Base-by-base conservation (phyloP, 2,329 filamentous ascomycete genomes). In the Neofusicoccum parvum region DNA sequence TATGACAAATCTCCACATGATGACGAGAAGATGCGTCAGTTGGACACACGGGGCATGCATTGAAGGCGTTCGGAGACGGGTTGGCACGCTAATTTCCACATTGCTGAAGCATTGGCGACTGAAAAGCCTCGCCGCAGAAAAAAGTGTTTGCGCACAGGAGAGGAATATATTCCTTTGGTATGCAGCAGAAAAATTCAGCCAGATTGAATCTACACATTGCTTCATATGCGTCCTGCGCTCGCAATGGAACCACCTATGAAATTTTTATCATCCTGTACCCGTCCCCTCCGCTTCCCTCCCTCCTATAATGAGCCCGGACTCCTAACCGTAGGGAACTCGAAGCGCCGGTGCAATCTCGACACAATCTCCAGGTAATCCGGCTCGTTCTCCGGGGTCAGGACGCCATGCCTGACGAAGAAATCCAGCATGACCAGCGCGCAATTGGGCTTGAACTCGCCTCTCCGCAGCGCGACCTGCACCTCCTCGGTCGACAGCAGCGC, bases 391-490 rank as follows among this genome's bases (percentile, higher is more conserved):
- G 82, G 78, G 9, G 90, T 96, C 73, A 97, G 74, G 68, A 97
- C 87, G 0, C 92, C 91, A 78, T 93, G 92, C 62, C 94, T 86
- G 70, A 96, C 83, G 75, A 99, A 91, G 80, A 98, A 99, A 76
- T 98, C 93, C 51, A 97, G 79, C 75, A 95, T 80, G 54, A 96
- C 87, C 66, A 95, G 76, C 14, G 91, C 90, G 78, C 94, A 97
- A 76, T 98, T 98, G 2, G 94, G 91, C 82, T 99, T 99, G 82
- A 94, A 99, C 71, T 90, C 86, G 14, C 91, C 92, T 62, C 82
- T 81, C 15, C 83, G 85, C 73, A 99, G 80, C 50, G 89, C 88
- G 65, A 83, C 81, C 76, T 88, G 86, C 50, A 96, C 87, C 78
- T 96, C 86, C n/a, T 90, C 86, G 46, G 97, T 84, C 1, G 85